phyloP scores from a whole-genome alignment of 1,139 yeast genomes.

The Arxiozyma bovina region DNA sequence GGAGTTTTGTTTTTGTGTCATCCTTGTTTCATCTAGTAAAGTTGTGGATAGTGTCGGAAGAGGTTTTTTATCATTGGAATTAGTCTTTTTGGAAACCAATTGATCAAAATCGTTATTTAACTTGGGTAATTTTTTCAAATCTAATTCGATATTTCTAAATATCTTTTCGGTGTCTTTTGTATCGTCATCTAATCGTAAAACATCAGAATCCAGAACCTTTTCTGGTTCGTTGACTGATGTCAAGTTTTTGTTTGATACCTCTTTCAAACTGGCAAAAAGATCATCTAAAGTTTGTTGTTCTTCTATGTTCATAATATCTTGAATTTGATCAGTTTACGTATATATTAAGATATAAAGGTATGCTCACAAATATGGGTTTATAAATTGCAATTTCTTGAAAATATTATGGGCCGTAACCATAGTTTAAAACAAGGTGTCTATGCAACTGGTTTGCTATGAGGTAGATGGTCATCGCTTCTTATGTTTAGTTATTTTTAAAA shows the following conservation, averaged over 20 bases:
- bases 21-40: slow-evolving; percentile 5
- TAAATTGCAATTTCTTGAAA: background rate
- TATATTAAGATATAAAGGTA: background rate
- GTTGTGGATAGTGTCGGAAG: slow-evolving; percentile 1
- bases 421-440: background rate
- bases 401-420: too few species aligned
- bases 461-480: background rate
- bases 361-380: background rate
- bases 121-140: slow-evolving; percentile 24
- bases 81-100: slow-evolving; percentile 9
- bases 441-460: too few species aligned
- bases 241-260: background rate
- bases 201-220: slow-evolving; percentile 11
- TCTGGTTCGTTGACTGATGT: background rate
- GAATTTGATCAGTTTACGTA: background rate
- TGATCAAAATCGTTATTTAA: slow-evolving; percentile 25
- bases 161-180: slow-evolving; percentile 14
- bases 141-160: slow-evolving; percentile 25
- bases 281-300: background rate
- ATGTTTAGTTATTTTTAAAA: too few species aligned
- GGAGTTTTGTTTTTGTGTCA: slow-evolving; percentile 3
- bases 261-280: slow-evolving; percentile 2
- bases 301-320: background rate
- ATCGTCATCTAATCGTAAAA: slow-evolving; percentile 18
- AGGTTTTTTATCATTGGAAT: slow-evolving; percentile 5